A percentile compares a stretch with the other conserved stretches of the same genome.
Conservation (phyloP, 768 basidiomycete species). For the Rhodotorula graminis region DNA sequence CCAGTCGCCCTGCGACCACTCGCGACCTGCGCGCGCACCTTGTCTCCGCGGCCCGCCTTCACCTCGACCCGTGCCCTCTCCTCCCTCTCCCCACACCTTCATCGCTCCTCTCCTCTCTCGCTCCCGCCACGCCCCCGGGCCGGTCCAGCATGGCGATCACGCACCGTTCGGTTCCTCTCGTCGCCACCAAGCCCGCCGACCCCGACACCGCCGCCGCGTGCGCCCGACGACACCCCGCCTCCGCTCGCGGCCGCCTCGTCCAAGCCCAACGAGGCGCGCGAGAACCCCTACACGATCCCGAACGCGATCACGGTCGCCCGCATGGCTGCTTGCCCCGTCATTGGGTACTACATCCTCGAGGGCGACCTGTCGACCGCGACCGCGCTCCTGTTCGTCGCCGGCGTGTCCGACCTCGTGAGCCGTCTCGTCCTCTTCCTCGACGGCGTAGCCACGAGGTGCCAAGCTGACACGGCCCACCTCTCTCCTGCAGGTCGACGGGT, state of each 20-base stretch:
- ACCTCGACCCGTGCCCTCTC: background rate
- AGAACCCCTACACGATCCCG: constrained; percentile 91
- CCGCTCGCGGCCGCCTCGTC: constrained; percentile 52
- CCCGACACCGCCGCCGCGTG: background rate
- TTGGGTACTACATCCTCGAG: constrained; percentile 84
- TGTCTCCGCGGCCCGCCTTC: background rate
- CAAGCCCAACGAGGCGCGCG: constrained; percentile 50
- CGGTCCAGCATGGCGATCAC: background rate
- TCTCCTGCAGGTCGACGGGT: constrained; percentile 73
- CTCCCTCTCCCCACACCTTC: background rate
- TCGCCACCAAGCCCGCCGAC: background rate
- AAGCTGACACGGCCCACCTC: background rate
- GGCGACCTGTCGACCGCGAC: constrained; percentile 77
- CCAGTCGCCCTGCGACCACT: background rate
- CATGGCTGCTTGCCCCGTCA: constrained; percentile 78
- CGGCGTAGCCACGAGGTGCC: background rate
- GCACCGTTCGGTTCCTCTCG: background rate
- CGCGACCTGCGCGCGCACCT: background rate
- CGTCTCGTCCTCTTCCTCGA: constrained; percentile 3
- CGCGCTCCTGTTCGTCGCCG: constrained; percentile 77
- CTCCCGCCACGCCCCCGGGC: background rate
- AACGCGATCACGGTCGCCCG: constrained; percentile 83
- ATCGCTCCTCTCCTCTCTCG: background rate
- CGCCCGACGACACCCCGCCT: background rate
- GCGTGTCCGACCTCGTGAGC: constrained; percentile 83